Base-by-base conservation (phyloP, 1,284 basidiomycete species). In the Puccinia hordei region DNA sequence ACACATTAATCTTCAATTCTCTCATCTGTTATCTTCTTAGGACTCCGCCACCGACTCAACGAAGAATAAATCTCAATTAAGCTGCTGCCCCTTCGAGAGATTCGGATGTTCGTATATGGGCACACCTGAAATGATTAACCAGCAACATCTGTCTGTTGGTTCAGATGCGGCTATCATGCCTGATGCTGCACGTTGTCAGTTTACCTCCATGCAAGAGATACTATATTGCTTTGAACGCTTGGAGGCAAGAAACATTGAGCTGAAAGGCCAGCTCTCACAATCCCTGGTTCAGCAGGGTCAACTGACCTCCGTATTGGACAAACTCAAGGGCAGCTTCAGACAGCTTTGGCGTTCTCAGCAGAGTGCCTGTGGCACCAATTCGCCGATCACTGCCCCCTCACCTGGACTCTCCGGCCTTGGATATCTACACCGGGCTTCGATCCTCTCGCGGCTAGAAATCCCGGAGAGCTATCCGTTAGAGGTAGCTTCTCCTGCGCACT, bases 81-180 rank as follows among this genome's bases (percentile, higher is more conserved):
- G 30, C 19, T 27, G 4, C 19, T 76, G 74, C 68, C 74, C 74
- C 35, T 76, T 51, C 33, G 24, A 66, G 38, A 76, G 46, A 53
- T 76, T 76, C 27, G 74, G 74, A 17, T 76, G 74, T 55, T 38
- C 13, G 17, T 76, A 53, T 27, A 49, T 55, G 27, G 71, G 71
- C 19, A 55, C 71, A n/a, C 33, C 71, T 57, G 71, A 73, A 24
- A 27, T n/a, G 10, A 73, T 73, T 10, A n/a, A 8, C 35, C 49
- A 53, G 33, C 73, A 75, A 46, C 44, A 53, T 53, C 22, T 66
- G 8, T 51, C 49, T 27, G 51, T 57, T 30, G 49, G 24, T 33
- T 17, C 33, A 3, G 35, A 76, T 19, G 17, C n/a, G 33, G 15
- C 49, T 38, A 19, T 44, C 10, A n/a, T 63, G 27, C 19, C 61